phyloP scores from a whole-genome alignment of 2,329 filamentous ascomycete genomes.

The Grosmannia huntii region DNA sequence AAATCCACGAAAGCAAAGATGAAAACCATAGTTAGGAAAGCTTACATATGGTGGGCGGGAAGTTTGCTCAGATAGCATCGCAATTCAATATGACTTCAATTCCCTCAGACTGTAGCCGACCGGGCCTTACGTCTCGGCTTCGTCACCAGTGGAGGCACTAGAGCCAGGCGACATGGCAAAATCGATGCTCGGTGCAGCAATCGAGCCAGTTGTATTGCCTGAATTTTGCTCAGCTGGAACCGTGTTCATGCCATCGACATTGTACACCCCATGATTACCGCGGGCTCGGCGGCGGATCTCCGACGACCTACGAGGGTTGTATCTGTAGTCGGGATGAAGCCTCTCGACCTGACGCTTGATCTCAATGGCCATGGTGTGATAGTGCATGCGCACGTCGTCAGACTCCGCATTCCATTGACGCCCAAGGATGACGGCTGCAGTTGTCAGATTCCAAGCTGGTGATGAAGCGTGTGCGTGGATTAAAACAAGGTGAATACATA shows the following conservation, averaged over 20 bases:
- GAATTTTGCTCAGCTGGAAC: not conserved
- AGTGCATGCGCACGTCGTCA: conserved; percentile 18
- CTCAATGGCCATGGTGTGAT: conserved; percentile 19
- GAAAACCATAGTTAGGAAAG: not conserved
- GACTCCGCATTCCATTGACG: conserved; percentile 22
- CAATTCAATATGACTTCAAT: not conserved
- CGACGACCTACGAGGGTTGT: conserved; percentile 21
- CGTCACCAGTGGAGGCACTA: not conserved
- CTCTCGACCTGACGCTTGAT: conserved; percentile 19
- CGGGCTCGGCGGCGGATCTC: conserved; percentile 11
- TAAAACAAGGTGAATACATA: conserved; percentile 15
- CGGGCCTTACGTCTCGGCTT: not conserved
- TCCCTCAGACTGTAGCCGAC: not conserved
- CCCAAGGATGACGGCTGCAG: conserved; percentile 23
- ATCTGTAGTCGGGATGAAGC: conserved; percentile 25
- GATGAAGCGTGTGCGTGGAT: not conserved
- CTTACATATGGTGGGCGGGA: not conserved
- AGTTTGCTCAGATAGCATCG: not conserved
- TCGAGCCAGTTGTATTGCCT: not conserved
- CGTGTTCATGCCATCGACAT: not conserved
- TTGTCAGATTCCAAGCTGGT: conserved; percentile 8
- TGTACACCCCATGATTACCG: not conserved
- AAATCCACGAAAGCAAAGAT: too few species aligned
- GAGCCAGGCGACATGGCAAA: not conserved
- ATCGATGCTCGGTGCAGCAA: not conserved